Percentiles rank a stretch among this genome's conserved stretches.
These are phyloP conservation scores for Mucor racemosus DNA, from an alignment of 371 early-diverging fungal genomes.

Conservation along the genomic window DNA sequence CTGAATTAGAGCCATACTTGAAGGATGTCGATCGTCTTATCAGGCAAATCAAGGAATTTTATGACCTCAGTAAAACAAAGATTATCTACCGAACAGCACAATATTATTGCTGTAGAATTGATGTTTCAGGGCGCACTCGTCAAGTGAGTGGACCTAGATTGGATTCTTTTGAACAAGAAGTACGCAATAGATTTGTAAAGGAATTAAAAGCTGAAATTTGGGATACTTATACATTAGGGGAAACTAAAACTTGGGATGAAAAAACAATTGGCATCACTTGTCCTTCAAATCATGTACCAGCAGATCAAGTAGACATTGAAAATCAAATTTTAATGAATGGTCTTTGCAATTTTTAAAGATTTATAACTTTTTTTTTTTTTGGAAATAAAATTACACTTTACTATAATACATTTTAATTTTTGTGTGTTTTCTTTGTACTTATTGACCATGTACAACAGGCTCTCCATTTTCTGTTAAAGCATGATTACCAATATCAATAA, in stretches of 20 bases:
- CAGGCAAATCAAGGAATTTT: slow-evolving; percentile 29
- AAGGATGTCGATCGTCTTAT: slow-evolving; percentile 36
- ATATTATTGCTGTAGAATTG: slow-evolving; percentile 60
- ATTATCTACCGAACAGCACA: slow-evolving; percentile 59
- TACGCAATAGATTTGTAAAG: slow-evolving; percentile 25
- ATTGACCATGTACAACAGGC: slow-evolving; percentile 17
- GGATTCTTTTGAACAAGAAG: slow-evolving; percentile 43
- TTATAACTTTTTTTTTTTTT: neutral
- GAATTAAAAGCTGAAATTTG: slow-evolving; percentile 41
- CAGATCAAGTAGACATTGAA: slow-evolving; percentile 54
- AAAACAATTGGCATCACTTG: slow-evolving; percentile 36
- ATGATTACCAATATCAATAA: slow-evolving; percentile 42
- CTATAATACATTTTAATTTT: slow-evolving; percentile 10
- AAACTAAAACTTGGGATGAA: slow-evolving; percentile 40
- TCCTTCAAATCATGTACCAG: slow-evolving; percentile 50
- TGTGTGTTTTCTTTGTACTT: neutral
- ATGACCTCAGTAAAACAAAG: slow-evolving; percentile 27
- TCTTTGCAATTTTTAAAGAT: slow-evolving; percentile 29
- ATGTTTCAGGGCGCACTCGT: slow-evolving; percentile 38
- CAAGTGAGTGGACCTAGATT: slow-evolving; percentile 43
- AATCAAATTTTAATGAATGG: slow-evolving; percentile 54
- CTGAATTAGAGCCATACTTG: slow-evolving; percentile 34
- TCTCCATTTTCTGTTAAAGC: slow-evolving; percentile 47
- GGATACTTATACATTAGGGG: slow-evolving; percentile 47
- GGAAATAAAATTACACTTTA: slow-evolving; percentile 7